Percentiles rank a stretch among this genome's conserved stretches.
Evolutionary conservation across 768 basidiomycete species (phyloP).

Genomic region (Mycena chlorophos): DNA sequence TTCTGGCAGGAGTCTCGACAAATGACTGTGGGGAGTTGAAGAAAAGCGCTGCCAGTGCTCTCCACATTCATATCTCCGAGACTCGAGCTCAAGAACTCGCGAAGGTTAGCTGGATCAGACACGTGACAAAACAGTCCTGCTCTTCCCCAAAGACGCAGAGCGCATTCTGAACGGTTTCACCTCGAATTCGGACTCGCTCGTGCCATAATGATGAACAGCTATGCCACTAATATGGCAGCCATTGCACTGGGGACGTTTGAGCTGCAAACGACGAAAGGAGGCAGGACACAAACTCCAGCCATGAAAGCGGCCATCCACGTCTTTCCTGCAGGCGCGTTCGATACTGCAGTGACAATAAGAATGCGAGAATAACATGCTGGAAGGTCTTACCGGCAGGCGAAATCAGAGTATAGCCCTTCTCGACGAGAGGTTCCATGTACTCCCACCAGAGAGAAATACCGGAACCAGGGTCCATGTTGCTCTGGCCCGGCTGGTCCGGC

Average conservation of each 20-base stretch:
- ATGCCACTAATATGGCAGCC: constrained; percentile 56
- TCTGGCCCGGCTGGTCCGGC: constrained; percentile 64
- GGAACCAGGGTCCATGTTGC: constrained; percentile 52
- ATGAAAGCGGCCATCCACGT: constrained; percentile 53
- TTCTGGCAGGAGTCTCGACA: too few relatives aligned
- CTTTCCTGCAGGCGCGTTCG: constrained; percentile 53
- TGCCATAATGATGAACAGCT: constrained; percentile 73
- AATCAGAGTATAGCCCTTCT: constrained; percentile 55
- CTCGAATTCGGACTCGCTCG: constrained; percentile 31
- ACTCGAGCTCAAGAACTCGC: too few relatives aligned
- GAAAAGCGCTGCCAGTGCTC: background rate
- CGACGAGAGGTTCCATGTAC: constrained; percentile 58
- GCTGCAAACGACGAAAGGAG: constrained; percentile 48
- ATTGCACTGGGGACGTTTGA: constrained; percentile 18
- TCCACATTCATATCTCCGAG: background rate
- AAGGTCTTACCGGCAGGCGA: constrained; percentile 73
- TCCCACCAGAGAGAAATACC: constrained; percentile 60
- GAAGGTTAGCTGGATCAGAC: too few relatives aligned
- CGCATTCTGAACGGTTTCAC: too few relatives aligned
- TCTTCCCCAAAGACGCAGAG: too few relatives aligned
- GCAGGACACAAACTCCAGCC: constrained; percentile 23
- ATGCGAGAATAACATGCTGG: too few relatives aligned
- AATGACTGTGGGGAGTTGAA: background rate
- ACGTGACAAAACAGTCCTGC: too few relatives aligned
- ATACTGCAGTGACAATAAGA: too few relatives aligned